A percentile compares a stretch with the other conserved stretches of the same genome.
phyloP scores from a whole-genome alignment of 257 asterid species.

The Leonotis leonurus region DNA sequence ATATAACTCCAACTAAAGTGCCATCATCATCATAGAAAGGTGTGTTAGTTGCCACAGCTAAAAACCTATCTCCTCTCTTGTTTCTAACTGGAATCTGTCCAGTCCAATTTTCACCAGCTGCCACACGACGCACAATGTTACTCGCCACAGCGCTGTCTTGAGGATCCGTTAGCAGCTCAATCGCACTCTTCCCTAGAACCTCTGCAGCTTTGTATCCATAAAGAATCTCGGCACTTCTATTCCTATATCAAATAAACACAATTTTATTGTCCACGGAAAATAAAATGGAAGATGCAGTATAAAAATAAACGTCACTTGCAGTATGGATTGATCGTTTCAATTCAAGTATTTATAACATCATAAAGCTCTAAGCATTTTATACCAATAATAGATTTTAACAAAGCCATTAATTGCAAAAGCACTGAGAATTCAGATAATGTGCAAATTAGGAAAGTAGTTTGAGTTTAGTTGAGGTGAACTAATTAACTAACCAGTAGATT shows the following conservation, averaged over 20 bases:
- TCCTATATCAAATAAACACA: conserved; percentile 41
- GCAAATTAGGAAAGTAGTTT: conserved; percentile 24
- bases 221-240: conserved; percentile 64
- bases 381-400: too few relatives aligned
- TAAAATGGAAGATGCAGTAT: not conserved
- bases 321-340: not conserved
- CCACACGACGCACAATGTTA: conserved; percentile 46
- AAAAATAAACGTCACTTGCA: not conserved
- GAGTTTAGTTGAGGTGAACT: conserved; percentile 7
- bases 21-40: conserved; percentile 85
- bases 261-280: too few relatives aligned
- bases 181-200: conserved; percentile 60
- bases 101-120: conserved; percentile 77
- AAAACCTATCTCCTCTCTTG: conserved; percentile 63
- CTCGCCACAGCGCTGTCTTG: conserved; percentile 45
- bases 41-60: conserved; percentile 56
- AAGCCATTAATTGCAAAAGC: too few relatives aligned
- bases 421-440: too few relatives aligned
- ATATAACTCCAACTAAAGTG: conserved; percentile 60
- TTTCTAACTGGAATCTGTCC: conserved; percentile 78
- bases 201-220: conserved; percentile 74
- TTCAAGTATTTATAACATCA: not conserved
- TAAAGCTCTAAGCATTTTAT: conserved; percentile 3
- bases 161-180: conserved; percentile 53
- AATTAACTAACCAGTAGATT: conserved; percentile 75